phyloP scores from a whole-genome alignment of 202 grass and related monocot genomes.

The Panicum virgatum region DNA sequence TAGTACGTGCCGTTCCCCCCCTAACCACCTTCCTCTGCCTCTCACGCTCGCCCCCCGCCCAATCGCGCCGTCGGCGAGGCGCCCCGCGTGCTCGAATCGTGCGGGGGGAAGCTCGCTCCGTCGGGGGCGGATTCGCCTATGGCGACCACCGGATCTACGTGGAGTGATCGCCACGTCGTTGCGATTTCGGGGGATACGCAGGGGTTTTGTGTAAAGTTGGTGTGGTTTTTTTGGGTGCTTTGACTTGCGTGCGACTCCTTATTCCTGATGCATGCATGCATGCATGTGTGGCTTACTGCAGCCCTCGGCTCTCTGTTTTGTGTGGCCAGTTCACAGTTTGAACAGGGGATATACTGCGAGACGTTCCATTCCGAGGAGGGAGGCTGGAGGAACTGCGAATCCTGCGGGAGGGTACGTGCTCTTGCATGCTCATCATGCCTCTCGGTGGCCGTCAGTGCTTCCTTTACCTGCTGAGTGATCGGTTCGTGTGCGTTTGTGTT shows the following conservation, averaged over 20 bases:
- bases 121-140: slow-evolving; percentile 47
- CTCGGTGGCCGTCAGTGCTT: not conserved
- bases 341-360: slow-evolving; percentile 96
- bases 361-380: slow-evolving; percentile 80
- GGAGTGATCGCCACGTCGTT: slow-evolving; percentile 59
- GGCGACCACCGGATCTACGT: slow-evolving; percentile 65
- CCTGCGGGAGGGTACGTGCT: slow-evolving; percentile 81
- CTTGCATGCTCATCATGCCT: slow-evolving; percentile 31
- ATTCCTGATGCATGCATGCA: slow-evolving; percentile 60
- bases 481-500: slow-evolving; percentile 11
- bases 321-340: slow-evolving; percentile 58
- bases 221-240: slow-evolving; percentile 31
- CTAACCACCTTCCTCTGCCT: slow-evolving; percentile 30
- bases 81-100: slow-evolving; percentile 32
- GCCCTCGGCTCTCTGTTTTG: slow-evolving; percentile 32
- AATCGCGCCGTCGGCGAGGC: slow-evolving; percentile 20
- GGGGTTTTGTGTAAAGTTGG: slow-evolving; percentile 46
- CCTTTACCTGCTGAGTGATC: slow-evolving; percentile 4
- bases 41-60: not conserved
- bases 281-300: slow-evolving; percentile 34
- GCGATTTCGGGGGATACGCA: slow-evolving; percentile 36
- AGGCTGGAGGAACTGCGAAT: slow-evolving; percentile 92
- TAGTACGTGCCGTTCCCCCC: slow-evolving; percentile 61
- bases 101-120: slow-evolving; percentile 17
- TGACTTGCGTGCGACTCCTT: slow-evolving; percentile 52